These are phyloP conservation scores for Mucor velutinosus DNA, from an alignment of 371 early-diverging fungal species.

Conservation along the genomic window DNA sequence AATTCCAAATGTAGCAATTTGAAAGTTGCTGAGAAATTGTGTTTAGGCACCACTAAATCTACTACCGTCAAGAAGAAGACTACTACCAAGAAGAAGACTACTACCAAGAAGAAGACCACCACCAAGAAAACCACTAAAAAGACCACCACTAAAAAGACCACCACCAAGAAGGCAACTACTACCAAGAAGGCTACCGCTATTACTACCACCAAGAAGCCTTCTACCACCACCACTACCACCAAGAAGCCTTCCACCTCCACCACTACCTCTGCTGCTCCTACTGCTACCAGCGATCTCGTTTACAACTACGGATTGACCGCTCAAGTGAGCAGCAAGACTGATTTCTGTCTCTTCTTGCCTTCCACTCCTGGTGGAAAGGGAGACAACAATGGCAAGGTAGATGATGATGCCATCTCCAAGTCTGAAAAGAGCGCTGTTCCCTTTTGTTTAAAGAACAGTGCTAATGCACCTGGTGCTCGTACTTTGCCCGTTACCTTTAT, in stretches of 20 bases:
- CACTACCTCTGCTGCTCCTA: conserved; percentile 2
- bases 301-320: conserved; percentile 23
- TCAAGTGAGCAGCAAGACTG: conserved; percentile 17
- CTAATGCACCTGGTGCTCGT: conserved; percentile 34
- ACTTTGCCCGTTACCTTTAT: conserved; percentile 35
- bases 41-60: conserved; percentile 8
- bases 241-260: conserved; percentile 5
- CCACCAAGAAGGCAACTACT: conserved; percentile 6
- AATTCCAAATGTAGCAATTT: conserved; percentile 28
- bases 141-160: background rate
- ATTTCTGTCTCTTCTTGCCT: conserved; percentile 40
- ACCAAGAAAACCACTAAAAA: conserved; percentile 10
- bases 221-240: conserved; percentile 19
- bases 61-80: background rate
- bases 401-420: conserved; percentile 26
- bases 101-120: conserved; percentile 5
- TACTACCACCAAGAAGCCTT: conserved; percentile 12
- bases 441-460: conserved; percentile 35
- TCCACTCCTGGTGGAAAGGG: conserved; percentile 26
- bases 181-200: conserved; percentile 9
- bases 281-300: conserved; percentile 1
- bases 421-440: conserved; percentile 38
- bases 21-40: conserved; percentile 22
- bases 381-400: conserved; percentile 23
- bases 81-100: conserved; percentile 9